phyloP scores from a whole-genome alignment of 352 stramenopile genomes.

The Pythium phragmiticola region DNA sequence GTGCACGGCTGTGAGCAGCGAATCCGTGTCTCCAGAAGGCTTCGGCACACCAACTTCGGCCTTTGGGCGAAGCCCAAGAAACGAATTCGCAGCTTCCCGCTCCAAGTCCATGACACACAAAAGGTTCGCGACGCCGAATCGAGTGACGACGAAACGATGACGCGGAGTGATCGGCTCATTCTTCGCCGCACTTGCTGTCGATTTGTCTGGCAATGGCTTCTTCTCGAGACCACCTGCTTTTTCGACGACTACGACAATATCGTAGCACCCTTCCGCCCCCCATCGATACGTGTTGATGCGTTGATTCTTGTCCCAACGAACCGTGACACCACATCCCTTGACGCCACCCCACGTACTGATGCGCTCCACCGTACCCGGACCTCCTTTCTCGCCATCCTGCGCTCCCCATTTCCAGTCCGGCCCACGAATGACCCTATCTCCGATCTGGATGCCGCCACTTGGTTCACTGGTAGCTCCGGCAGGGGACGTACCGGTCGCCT shows the following conservation, averaged over 20 bases:
- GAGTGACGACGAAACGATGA: conserved; percentile 64
- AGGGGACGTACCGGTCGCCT: not conserved
- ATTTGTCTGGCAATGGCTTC: conserved; percentile 45
- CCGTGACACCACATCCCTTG: conserved; percentile 73
- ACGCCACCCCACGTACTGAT: conserved; percentile 79
- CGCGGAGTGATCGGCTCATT: conserved; percentile 34
- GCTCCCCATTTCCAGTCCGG: conserved; percentile 84
- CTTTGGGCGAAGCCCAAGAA: conserved; percentile 46
- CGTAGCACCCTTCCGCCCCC: conserved; percentile 74
- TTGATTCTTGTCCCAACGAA: conserved; percentile 81
- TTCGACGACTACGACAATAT: conserved; percentile 71
- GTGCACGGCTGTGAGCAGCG: conserved; percentile 49
- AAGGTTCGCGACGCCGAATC: conserved; percentile 50
- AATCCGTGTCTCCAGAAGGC: conserved; percentile 18
- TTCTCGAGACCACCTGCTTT: conserved; percentile 45
- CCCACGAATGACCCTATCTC: conserved; percentile 66
- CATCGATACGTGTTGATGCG: conserved; percentile 84
- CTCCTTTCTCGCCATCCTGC: conserved; percentile 68
- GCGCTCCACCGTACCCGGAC: conserved; percentile 64
- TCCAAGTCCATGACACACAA: conserved; percentile 49
- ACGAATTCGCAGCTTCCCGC: conserved; percentile 49
- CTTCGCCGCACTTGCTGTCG: conserved; percentile 1
- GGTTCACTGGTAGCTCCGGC: conserved; percentile 5
- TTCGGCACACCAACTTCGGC: conserved; percentile 9
- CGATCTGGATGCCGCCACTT: conserved; percentile 41